A percentile compares a stretch with the other conserved stretches of the same genome.
Conservation (phyloP, 768 basidiomycete species). For the Cyclocybe cylindracea region DNA sequence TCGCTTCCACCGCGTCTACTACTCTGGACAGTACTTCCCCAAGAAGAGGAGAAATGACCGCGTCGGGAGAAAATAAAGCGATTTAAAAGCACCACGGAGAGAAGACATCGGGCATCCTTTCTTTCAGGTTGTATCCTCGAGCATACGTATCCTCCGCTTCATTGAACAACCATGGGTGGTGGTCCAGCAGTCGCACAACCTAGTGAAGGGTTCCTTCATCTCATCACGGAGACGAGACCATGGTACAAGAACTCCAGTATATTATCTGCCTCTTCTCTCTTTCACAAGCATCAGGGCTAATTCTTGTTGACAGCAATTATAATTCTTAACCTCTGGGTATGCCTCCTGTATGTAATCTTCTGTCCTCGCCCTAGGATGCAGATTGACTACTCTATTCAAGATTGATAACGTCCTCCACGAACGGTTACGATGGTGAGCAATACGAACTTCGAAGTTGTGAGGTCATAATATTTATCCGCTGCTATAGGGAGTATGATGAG, state of each 20-base stretch:
- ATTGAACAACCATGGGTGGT: conserved; percentile 40
- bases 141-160: neutral
- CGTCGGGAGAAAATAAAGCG: conserved; percentile 3
- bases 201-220: conserved; percentile 39
- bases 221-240: conserved; percentile 48
- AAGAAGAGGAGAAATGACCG: neutral
- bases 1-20: too few relatives aligned
- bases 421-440: conserved; percentile 57
- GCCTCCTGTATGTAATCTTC: conserved; percentile 43
- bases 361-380: conserved; percentile 14
- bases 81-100: conserved; percentile 1
- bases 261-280: conserved; percentile 5
- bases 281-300: neutral
- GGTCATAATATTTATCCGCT: conserved; percentile 1
- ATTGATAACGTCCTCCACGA: conserved; percentile 62
- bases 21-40: neutral
- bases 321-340: conserved; percentile 55
- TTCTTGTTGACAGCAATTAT: conserved; percentile 39
- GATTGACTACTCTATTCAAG: conserved; percentile 21
- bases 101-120: neutral
- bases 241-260: conserved; percentile 58
- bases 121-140: too few relatives aligned
- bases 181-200: conserved; percentile 37
- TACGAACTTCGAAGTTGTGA: conserved; percentile 1
- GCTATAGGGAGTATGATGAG: conserved; percentile 58